phyloP scores from a whole-genome alignment of 371 early-diverging fungal species.

The Batrachochytrium dendrobatidis region DNA sequence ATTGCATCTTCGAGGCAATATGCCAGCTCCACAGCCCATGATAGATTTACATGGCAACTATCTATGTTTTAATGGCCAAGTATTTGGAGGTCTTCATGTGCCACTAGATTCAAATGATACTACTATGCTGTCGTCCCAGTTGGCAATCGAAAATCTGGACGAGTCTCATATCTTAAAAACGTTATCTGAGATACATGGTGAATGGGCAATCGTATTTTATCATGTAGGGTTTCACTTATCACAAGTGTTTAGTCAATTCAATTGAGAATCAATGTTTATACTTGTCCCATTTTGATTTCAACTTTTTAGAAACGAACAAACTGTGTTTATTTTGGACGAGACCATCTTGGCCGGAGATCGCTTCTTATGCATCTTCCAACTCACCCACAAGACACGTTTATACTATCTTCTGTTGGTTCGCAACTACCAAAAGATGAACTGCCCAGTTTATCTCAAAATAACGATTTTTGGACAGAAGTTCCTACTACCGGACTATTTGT shows the following conservation, averaged over 20 bases:
- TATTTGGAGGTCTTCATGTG: slow-evolving; percentile 29
- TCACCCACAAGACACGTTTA: slow-evolving; percentile 1
- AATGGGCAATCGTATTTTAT: slow-evolving; percentile 67
- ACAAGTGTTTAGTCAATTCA: no score
- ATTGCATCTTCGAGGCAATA: slow-evolving; percentile 69
- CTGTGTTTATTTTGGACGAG: slow-evolving; percentile 74
- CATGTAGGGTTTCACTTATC: slow-evolving; percentile 33
- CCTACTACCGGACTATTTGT: neutral
- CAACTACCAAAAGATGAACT: neutral
- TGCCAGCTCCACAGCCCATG: slow-evolving; percentile 62
- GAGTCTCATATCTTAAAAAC: neutral
- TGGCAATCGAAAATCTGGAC: neutral
- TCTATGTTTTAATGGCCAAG: slow-evolving; percentile 50
- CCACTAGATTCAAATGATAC: slow-evolving; percentile 32
- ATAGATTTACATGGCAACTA: slow-evolving; percentile 42
- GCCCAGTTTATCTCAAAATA: neutral
- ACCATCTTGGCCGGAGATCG: slow-evolving; percentile 78
- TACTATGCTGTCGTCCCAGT: slow-evolving; percentile 45
- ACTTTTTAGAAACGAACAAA: slow-evolving; percentile 7
- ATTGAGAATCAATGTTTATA: no score
- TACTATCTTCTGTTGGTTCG: slow-evolving; percentile 16
- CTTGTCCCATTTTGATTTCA: no score
- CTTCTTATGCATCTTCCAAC: slow-evolving; percentile 50
- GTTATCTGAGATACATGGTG: slow-evolving; percentile 54
- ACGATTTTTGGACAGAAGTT: slow-evolving; percentile 8